Percentiles rank a stretch among this genome's conserved stretches.
phyloP scores from a whole-genome alignment of 2,329 filamentous ascomycete genomes.

The Diaporthe citrichinensis region DNA sequence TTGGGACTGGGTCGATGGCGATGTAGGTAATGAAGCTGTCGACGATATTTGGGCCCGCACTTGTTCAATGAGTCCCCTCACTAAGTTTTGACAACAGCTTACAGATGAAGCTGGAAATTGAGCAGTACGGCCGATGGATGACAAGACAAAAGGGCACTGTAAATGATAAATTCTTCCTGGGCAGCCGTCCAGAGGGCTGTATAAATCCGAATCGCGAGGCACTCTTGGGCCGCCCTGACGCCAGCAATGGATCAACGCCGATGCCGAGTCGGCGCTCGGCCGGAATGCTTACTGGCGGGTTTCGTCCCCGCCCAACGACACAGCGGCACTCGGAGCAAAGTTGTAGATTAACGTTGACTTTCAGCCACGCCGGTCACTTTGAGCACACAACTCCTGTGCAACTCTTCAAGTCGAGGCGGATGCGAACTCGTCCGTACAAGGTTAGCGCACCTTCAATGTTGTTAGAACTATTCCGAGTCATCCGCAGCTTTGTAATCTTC shows the following conservation, averaged over 20 bases:
- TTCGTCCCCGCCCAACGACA: not conserved
- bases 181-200: not conserved
- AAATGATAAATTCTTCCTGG: not conserved
- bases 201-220: not conserved
- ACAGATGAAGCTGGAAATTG: too few relatives aligned
- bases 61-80: not conserved
- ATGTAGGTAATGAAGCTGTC: not conserved
- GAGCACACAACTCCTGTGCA: too few relatives aligned
- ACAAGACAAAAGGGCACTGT: not conserved
- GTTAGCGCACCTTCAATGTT: not conserved
- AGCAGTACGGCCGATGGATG: not conserved
- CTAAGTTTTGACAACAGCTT: not conserved
- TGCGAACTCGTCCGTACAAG: not conserved
- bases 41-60: too few relatives aligned
- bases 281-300: not conserved
- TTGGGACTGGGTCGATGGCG: not conserved
- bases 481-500: not conserved
- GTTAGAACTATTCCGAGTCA: not conserved
- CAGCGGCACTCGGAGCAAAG: not conserved
- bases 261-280: constrained; percentile 15
- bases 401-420: not conserved
- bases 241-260: not conserved
- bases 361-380: not conserved
- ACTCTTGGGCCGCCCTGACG: too few relatives aligned
- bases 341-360: not conserved